Evolutionary conservation across 306 rosid genomes (phyloP), one percentile per base, ranked within the genome.

Genomic region (Cucumis cinereus): DNA sequence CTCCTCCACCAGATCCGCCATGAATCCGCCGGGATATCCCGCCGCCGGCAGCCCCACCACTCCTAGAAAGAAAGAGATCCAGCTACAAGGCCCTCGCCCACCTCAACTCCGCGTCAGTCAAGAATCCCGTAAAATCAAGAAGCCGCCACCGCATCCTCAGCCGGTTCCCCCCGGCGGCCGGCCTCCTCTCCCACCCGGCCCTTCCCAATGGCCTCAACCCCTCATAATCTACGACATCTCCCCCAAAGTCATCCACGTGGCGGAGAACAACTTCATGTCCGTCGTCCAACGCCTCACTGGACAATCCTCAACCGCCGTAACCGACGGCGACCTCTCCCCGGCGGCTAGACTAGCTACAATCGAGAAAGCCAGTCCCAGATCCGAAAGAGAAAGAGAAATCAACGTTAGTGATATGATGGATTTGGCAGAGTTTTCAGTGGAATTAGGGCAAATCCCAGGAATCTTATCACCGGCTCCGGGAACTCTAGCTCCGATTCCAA

Each of bases 241-340:
- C 43, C 98, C 98, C 1, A 90, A 90, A 80, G 93, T 86, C 74
- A 85, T 88, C 79, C 90, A 90, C 71, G 81, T 91, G 70, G 33
- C 85, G 1, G 93, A 76, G 67, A 79, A 22, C 59, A 85, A 94
- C 45, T 94, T 94, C 91, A 90, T 89, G 97, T 88, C 93, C 83
- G 73, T 87, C 14, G 97, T 94, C 35, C 99, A 94, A 80, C 91
- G 97, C 58, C 96, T 94, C 75, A 94, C 99, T 16, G 99, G 99
- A 0, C 87, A 85, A 0, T 85, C 90, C 7, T 24, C 96, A n/a
- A 20, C 82, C 1, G 23, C 77, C 17, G 61, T 68, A 45, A 62
- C 82, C 76, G 60, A 86, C 33, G 97, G 93, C 6, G 88, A 84
- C 14, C 78, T 94, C 0, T 94, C 99, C 1, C 99, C 99, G 40